These are phyloP conservation scores for Alisma plantagoaquatica DNA, from an alignment of 106 monocot species.

Conservation along the genomic window DNA sequence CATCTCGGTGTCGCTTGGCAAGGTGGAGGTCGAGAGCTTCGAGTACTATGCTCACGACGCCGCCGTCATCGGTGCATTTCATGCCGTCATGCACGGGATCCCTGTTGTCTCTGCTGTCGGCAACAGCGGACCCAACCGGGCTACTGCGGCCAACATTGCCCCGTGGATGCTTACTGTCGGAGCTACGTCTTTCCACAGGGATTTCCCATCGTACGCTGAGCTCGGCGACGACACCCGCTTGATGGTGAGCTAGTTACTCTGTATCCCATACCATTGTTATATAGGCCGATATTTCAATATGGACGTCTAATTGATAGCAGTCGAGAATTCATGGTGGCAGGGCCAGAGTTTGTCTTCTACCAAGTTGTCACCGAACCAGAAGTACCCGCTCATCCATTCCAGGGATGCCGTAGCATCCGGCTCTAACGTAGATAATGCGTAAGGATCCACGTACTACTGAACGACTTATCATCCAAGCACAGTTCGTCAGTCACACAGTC, in stretches of 20 bases:
- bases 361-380: neutral
- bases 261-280: neutral
- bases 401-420: neutral
- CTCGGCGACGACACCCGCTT: conserved; percentile 16
- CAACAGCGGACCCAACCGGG: neutral
- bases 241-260: neutral
- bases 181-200: conserved; percentile 9
- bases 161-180: conserved; percentile 19
- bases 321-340: neutral
- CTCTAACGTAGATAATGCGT: neutral
- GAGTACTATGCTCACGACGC: too few relatives aligned
- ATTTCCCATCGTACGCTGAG: conserved; percentile 7
- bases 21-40: neutral
- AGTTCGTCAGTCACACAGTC: neutral
- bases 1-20: conserved; percentile 40
- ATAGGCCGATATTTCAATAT: neutral
- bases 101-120: conserved; percentile 10
- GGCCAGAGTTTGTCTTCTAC: conserved; percentile 2
- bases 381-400: conserved; percentile 1
- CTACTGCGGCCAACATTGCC: conserved; percentile 13
- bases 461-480: too few relatives aligned
- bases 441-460: neutral
- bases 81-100: conserved; percentile 10
- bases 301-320: neutral
- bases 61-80: conserved; percentile 11